Evolutionary conservation across 2,329 filamentous ascomycete species (phyloP).

Genomic region (Colletotrichum eremochloae): DNA sequence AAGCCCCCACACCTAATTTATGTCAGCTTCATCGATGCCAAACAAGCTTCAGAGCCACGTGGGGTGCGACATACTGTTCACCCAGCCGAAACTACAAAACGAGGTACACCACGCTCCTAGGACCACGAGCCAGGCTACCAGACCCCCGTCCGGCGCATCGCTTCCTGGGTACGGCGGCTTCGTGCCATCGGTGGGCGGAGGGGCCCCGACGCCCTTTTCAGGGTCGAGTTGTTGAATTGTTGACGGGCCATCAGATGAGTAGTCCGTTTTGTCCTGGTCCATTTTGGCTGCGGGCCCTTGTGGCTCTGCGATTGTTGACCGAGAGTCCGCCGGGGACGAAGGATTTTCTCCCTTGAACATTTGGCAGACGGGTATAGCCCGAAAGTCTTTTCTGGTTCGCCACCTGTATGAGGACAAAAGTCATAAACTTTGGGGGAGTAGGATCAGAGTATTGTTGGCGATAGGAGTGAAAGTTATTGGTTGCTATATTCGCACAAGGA

Average conservation of each 20-base stretch:
- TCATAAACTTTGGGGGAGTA: background rate
- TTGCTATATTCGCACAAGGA: background rate
- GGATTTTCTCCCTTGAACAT: constrained; percentile 23
- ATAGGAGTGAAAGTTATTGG: background rate
- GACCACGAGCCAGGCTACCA: constrained; percentile 55
- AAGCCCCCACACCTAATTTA: constrained; percentile 60
- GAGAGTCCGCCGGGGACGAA: constrained; percentile 27
- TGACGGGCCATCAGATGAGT: constrained; percentile 27
- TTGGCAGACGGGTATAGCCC: background rate
- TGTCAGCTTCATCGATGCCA: constrained; percentile 19
- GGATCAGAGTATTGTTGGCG: no score
- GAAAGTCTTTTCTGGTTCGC: background rate
- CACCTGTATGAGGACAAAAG: no score
- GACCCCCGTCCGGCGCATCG: constrained; percentile 48
- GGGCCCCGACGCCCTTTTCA: constrained; percentile 17
- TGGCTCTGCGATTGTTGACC: constrained; percentile 31
- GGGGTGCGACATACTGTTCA: constrained; percentile 46
- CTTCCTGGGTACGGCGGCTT: constrained; percentile 20
- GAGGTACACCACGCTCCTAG: constrained; percentile 56
- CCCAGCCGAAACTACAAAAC: constrained; percentile 58
- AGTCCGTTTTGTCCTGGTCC: constrained; percentile 25
- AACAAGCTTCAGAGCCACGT: constrained; percentile 4
- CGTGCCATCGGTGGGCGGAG: background rate
- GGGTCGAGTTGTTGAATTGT: constrained; percentile 15
- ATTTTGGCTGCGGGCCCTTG: constrained; percentile 4